A percentile compares a stretch with the other conserved stretches of the same genome.
Conservation (phyloP, 495 filamentous ascomycete species). For the Xylaria curta region DNA sequence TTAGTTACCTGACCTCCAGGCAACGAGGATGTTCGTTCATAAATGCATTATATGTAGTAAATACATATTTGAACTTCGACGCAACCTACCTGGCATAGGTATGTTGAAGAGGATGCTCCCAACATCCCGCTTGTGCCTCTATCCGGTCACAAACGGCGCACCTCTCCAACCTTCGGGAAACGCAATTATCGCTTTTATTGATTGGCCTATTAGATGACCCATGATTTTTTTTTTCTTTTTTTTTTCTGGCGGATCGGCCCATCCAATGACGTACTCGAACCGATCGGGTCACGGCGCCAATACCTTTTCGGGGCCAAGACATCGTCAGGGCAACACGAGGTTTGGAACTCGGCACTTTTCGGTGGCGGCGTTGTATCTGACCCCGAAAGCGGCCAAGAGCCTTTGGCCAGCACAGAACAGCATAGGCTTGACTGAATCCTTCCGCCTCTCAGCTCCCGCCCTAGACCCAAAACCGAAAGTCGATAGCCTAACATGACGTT, state of each 20-base stretch:
- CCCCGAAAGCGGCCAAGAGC: conserved; percentile 10
- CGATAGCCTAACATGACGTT: conserved; percentile 38
- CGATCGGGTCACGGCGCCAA: conserved; percentile 17
- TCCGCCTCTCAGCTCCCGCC: conserved; percentile 13
- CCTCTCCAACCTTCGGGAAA: neutral
- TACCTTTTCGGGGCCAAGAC: conserved; percentile 24
- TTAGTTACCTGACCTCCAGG: no score
- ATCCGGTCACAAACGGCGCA: neutral
- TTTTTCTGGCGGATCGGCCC: neutral
- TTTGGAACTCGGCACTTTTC: conserved; percentile 38
- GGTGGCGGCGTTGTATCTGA: conserved; percentile 31
- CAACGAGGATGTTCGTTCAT: neutral
- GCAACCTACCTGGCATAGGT: no score
- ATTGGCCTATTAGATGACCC: neutral
- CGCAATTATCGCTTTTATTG: conserved; percentile 6
- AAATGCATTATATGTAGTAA: neutral
- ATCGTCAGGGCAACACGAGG: conserved; percentile 41
- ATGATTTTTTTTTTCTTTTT: neutral
- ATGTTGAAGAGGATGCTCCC: no score
- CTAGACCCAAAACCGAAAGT: conserved; percentile 37
- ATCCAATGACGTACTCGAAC: conserved; percentile 22
- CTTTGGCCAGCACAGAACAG: conserved; percentile 10
- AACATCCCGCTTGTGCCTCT: neutral
- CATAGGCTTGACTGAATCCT: neutral
- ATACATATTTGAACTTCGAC: neutral